phyloP scores from a whole-genome alignment of 306 rosid genomes.

The Lagenaria siceraria region DNA sequence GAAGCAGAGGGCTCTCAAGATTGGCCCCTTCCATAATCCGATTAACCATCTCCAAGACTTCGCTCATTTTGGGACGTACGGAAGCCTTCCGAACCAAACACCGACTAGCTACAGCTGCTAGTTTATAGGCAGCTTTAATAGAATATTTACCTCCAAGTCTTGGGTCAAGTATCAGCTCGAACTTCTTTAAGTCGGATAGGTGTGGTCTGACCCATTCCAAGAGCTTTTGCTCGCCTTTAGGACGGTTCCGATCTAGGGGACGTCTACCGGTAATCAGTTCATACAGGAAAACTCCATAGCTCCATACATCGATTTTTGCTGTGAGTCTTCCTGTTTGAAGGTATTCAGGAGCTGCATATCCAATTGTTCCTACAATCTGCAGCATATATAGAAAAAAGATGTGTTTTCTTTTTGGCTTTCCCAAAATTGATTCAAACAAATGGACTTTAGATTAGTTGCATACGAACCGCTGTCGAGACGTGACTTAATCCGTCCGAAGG shows the following conservation, averaged over 20 bases:
- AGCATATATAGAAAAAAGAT: not conserved
- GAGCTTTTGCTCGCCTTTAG: conserved; percentile 40
- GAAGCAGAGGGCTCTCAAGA: conserved; percentile 20
- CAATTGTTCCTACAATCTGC: conserved; percentile 52
- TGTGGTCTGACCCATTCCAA: conserved; percentile 45
- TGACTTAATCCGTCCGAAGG: conserved; percentile 47
- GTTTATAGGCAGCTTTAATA: conserved; percentile 32
- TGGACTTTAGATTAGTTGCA: not conserved
- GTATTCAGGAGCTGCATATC: conserved; percentile 62
- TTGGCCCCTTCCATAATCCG: conserved; percentile 17
- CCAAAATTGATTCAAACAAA: not conserved
- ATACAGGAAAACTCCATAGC: conserved; percentile 44
- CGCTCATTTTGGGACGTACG: conserved; percentile 47
- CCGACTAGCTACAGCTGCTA: conserved; percentile 39
- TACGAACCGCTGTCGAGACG: conserved; percentile 40
- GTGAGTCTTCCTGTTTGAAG: conserved; percentile 49
- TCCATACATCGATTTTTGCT: conserved; percentile 45
- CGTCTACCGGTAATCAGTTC: conserved; percentile 57
- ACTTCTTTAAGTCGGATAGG: conserved; percentile 28
- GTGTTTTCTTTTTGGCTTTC: not conserved
- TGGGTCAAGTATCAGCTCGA: conserved; percentile 37
- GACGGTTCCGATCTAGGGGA: conserved; percentile 47
- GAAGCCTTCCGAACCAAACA: conserved; percentile 35
- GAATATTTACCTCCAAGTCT: conserved; percentile 39
- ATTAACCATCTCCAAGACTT: conserved; percentile 30